Evolutionary conservation across 108 stramenopile species (phyloP).

Genomic region (Pseudonitzschia multiseries): DNA sequence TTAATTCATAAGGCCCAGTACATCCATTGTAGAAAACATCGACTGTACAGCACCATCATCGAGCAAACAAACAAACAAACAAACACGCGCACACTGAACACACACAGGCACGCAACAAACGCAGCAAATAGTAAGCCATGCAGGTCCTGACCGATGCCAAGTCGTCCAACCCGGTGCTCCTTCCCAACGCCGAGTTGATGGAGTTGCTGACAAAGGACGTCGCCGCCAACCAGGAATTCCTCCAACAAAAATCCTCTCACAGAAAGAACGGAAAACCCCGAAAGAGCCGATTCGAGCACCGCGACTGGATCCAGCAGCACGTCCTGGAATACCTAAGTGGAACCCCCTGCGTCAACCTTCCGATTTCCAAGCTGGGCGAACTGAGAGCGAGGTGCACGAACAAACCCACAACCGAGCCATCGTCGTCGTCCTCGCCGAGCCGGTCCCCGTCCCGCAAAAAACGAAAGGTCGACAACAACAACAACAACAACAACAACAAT

Average conservation of each 20-base stretch:
- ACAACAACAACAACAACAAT: not conserved
- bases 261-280: constrained; percentile 11
- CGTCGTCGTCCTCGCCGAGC: constrained; percentile 14
- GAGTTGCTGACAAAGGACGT: constrained; percentile 46
- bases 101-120: no score
- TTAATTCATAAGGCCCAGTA: no score
- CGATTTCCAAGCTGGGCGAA: constrained; percentile 30
- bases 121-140: constrained; percentile 8
- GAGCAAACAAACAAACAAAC: no score
- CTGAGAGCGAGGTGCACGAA: constrained; percentile 20
- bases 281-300: constrained; percentile 44
- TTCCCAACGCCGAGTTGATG: constrained; percentile 66
- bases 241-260: not conserved
- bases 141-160: constrained; percentile 35
- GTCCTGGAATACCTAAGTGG: constrained; percentile 62
- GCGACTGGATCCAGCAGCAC: constrained; percentile 78
- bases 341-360: constrained; percentile 58
- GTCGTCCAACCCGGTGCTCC: constrained; percentile 48
- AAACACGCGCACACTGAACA: no score
- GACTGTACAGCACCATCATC: no score
- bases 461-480: not conserved
- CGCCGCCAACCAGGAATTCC: constrained; percentile 21
- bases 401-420: constrained; percentile 9
- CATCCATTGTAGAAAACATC: no score
- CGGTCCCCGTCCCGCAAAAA: not conserved